Percentiles rank a stretch among this genome's conserved stretches.
phyloP scores from a whole-genome alignment of 73 alveolate genomes.

The Tetrahymena elliotti region DNA sequence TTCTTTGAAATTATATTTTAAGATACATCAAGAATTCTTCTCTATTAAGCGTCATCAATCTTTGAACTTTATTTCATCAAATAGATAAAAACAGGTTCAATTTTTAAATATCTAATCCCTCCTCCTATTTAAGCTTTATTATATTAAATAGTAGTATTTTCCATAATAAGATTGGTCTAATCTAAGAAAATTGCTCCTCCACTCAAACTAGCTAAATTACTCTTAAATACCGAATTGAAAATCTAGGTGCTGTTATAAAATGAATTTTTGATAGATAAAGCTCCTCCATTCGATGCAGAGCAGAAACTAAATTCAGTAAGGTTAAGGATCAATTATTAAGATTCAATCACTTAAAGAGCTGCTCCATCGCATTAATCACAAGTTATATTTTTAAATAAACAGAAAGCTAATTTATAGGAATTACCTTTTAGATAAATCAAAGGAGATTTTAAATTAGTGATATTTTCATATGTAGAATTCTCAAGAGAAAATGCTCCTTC shows the following conservation, averaged over 20 bases:
- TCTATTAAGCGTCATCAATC: background rate
- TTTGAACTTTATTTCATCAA: background rate
- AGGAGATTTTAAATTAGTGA: background rate
- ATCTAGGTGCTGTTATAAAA: background rate
- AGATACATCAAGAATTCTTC: background rate
- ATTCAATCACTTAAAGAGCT: background rate
- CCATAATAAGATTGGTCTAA: background rate
- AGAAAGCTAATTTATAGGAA: background rate
- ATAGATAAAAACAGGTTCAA: background rate
- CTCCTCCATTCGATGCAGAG: background rate
- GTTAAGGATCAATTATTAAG: background rate
- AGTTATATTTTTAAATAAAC: background rate
- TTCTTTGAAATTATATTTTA: background rate
- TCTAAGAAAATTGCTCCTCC: background rate
- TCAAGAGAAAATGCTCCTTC: background rate
- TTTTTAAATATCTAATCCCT: background rate
- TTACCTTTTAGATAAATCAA: background rate
- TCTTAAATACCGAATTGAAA: background rate
- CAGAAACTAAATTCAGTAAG: background rate
- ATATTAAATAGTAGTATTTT: background rate
- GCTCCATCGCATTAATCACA: background rate
- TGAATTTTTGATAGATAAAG: background rate
- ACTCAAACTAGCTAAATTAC: background rate
- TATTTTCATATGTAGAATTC: background rate
- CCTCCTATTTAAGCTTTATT: background rate